Evolutionary conservation across 805 yeast genomes (phyloP).

Genomic region (Tetrapisispora phaffii): DNA sequence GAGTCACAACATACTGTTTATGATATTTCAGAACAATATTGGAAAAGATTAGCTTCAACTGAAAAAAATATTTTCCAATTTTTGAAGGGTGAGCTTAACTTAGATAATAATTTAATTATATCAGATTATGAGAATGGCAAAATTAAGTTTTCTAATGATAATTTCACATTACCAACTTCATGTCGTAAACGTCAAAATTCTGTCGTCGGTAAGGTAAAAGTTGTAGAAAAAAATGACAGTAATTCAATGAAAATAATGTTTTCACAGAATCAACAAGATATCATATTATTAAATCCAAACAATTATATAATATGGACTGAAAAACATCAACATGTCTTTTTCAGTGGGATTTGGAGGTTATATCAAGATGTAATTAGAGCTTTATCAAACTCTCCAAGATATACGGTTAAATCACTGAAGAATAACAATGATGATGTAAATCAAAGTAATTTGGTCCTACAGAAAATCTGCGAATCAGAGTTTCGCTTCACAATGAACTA

Average conservation of each 20-base stretch:
- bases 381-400: conserved; percentile 9
- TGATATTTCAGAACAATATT: not conserved
- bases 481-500: not conserved
- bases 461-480: not conserved
- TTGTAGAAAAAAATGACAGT: not conserved
- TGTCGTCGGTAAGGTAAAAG: not conserved
- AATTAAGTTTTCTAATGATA: not conserved
- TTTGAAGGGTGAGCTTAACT: not conserved
- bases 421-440: not conserved
- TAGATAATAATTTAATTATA: not conserved
- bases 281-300: conserved; percentile 27
- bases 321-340: conserved; percentile 73
- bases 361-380: conserved; percentile 30
- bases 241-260: not conserved
- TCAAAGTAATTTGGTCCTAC: not conserved
- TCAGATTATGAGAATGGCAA: not conserved
- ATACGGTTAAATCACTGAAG: not conserved
- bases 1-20: not conserved
- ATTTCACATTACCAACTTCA: not conserved
- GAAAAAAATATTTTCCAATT: not conserved
- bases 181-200: not conserved
- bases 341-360: conserved; percentile 79
- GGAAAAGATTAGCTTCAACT: not conserved
- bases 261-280: not conserved
- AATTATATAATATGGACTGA: conserved; percentile 83